Base-by-base conservation (phyloP, 768 basidiomycete genomes). In the Lactarius sp. region DNA sequence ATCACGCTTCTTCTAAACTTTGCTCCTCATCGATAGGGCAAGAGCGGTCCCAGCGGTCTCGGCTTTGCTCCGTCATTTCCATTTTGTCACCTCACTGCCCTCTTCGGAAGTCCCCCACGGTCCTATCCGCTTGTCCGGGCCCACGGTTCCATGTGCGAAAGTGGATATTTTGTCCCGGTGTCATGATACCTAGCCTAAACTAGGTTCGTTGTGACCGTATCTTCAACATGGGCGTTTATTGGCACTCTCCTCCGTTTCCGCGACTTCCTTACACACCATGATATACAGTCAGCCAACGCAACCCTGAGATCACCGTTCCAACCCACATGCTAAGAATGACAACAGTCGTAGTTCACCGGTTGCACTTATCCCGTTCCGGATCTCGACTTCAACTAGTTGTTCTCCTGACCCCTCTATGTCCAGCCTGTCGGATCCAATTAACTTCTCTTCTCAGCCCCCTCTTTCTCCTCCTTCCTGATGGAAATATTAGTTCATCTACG, bases 401-500 rank as follows among this genome's bases (percentile, higher is more conserved):
- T 56, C 62, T 64, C 62, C 65, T 66, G 61, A 59, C 65, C 65
- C 65, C 65, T 58, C 65, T 66, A 64, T 54, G 46, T 50, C 56
- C 65, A 66, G 52, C 8, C 56, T 60, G 42, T 59, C 62, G 65
- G 65, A 42, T 59, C 36, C 53, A 66, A 64, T 66, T 42, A 54
- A 37, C 65, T 66, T 66, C 65, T 59, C 65, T 66, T 66, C 65
- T 66, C 50, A 37, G 33, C 33, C 65, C 65, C 62, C 65, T 59
- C 58, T 66, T 56, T 51, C 65, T 41, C 65, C 62, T 59, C 62
- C 65, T 66, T 65, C 65, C 50, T 66, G 65, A 66, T 66, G 65
- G 65, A 66, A 66, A 66, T 64, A 64, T 57, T 64, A 12, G 39
- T 65, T 64, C 65, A 65, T 66, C 62, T 66, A 64, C 65, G 62